Conservation (phyloP, 441 rosid species). For the Cnidoscolus chayamansa region DNA sequence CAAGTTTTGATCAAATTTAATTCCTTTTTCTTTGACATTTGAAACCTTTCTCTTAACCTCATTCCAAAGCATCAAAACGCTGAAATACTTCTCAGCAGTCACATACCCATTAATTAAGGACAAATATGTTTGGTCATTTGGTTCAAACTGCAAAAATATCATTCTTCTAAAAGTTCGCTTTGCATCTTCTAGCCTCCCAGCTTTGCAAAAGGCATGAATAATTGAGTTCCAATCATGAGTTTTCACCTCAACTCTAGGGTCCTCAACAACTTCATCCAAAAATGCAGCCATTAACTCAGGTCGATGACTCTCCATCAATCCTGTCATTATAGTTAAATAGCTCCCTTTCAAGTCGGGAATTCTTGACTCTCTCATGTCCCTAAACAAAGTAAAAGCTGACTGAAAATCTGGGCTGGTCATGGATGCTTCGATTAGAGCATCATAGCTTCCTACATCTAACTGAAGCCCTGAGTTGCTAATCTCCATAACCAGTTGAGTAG, state of each 20-base stretch:
- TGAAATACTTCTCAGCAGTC: slow-evolving; percentile 68
- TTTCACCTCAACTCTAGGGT: slow-evolving; percentile 78
- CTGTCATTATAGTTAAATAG: slow-evolving; percentile 84
- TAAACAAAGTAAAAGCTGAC: slow-evolving; percentile 80
- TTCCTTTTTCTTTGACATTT: slow-evolving; percentile 39
- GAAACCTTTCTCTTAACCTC: slow-evolving; percentile 73
- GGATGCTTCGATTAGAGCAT: slow-evolving; percentile 73
- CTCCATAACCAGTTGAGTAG: slow-evolving; percentile 83
- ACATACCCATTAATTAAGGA: slow-evolving; percentile 80
- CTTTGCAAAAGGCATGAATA: slow-evolving; percentile 88
- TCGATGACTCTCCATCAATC: slow-evolving; percentile 80
- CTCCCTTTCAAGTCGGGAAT: slow-evolving; percentile 58
- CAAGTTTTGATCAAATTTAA: slow-evolving; percentile 57
- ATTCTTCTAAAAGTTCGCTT: slow-evolving; percentile 86
- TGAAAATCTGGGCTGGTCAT: slow-evolving; percentile 88
- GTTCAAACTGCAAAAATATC: slow-evolving; percentile 70
- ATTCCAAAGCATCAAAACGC: slow-evolving; percentile 72
- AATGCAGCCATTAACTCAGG: slow-evolving; percentile 93
- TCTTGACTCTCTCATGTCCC: slow-evolving; percentile 83
- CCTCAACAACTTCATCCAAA: slow-evolving; percentile 84
- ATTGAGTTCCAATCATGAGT: slow-evolving; percentile 97
- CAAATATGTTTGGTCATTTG: slow-evolving; percentile 80
- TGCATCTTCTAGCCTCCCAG: slow-evolving; percentile 78
- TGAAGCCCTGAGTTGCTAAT: slow-evolving; percentile 69
- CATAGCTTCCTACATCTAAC: slow-evolving; percentile 56